Evolutionary conservation across 768 basidiomycete genomes (phyloP).

Genomic region (Chiua virens): DNA sequence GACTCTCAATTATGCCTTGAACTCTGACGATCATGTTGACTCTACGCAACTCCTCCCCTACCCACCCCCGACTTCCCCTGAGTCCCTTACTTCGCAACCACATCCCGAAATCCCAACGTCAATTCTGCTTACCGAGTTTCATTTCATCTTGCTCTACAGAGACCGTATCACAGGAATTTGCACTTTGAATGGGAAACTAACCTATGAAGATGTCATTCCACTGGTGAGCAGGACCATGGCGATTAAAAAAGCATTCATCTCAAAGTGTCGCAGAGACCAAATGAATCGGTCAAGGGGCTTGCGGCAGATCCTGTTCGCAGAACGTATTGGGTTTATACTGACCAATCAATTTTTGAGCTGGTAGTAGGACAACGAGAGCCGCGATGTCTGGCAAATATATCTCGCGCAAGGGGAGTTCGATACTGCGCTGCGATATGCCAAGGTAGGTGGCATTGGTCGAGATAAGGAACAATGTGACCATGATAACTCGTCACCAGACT

Average conservation of each 20-base stretch:
- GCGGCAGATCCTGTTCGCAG: constrained; percentile 82
- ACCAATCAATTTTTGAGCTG: constrained; percentile 86
- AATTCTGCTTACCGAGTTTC: constrained; percentile 86
- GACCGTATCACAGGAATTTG: constrained; percentile 79
- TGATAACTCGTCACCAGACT: constrained; percentile 49
- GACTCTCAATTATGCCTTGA: constrained; percentile 64
- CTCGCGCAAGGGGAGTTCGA: constrained; percentile 77
- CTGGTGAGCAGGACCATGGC: constrained; percentile 51
- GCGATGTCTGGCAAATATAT: constrained; percentile 94
- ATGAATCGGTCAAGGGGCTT: constrained; percentile 71
- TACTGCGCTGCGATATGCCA: constrained; percentile 76
- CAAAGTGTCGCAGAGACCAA: constrained; percentile 56
- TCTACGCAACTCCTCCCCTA: constrained; percentile 79
- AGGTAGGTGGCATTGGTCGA: constrained; percentile 46
- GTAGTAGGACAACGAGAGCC: constrained; percentile 83
- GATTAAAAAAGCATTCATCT: background rate
- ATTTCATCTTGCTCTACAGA: constrained; percentile 82
- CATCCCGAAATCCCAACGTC: constrained; percentile 59
- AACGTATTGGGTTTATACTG: constrained; percentile 95
- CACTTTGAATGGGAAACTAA: constrained; percentile 73
- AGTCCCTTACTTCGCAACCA: constrained; percentile 18
- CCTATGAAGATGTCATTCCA: constrained; percentile 82
- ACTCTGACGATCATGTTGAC: constrained; percentile 75
- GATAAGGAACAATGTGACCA: background rate
- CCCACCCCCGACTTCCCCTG: constrained; percentile 42